A percentile compares a stretch with the other conserved stretches of the same genome.
These are phyloP conservation scores for Tricholoma sp. DNA, from an alignment of 768 basidiomycete species.

Conservation along the genomic window DNA sequence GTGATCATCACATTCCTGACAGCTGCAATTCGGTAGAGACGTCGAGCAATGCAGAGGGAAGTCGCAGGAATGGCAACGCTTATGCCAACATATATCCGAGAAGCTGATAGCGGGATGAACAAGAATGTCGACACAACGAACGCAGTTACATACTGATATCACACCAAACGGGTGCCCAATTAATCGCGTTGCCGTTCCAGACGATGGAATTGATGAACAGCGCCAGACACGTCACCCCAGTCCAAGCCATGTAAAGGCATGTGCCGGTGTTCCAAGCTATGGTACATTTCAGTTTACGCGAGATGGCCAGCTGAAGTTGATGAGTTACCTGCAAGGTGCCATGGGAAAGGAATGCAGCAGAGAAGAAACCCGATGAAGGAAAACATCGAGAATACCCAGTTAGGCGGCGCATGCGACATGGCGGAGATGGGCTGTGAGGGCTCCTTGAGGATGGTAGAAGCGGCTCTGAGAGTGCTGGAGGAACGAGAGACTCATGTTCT, in stretches of 20 bases:
- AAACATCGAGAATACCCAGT: slow-evolving; percentile 41
- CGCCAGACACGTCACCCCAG: slow-evolving; percentile 49
- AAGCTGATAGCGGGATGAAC: background rate
- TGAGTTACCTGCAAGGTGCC: slow-evolving; percentile 57
- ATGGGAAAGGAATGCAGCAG: slow-evolving; percentile 56
- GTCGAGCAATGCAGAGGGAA: slow-evolving; percentile 54
- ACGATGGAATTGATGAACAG: slow-evolving; percentile 62
- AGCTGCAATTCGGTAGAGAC: slow-evolving; percentile 26
- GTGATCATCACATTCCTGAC: slow-evolving; percentile 38
- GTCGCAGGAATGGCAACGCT: slow-evolving; percentile 46
- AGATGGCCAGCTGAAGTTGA: background rate
- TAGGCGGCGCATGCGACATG: slow-evolving; percentile 34
- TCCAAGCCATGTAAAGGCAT: slow-evolving; percentile 70
- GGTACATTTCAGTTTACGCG: background rate
- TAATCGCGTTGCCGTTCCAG: slow-evolving; percentile 58
- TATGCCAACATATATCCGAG: background rate
- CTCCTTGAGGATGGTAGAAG: slow-evolving; percentile 8
- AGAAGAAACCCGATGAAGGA: slow-evolving; percentile 55
- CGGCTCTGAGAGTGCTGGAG: slow-evolving; percentile 25
- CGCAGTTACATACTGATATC: slow-evolving; percentile 41
- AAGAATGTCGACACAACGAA: background rate
- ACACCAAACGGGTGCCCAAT: slow-evolving; percentile 59
- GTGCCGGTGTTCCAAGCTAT: slow-evolving; percentile 37
- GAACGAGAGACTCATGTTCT: slow-evolving; percentile 11
- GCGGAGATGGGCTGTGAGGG: slow-evolving; percentile 5